Evolutionary conservation across 768 basidiomycete species (phyloP), one percentile per base, ranked within the genome.

Genomic region (Serendipita vermifera): DNA sequence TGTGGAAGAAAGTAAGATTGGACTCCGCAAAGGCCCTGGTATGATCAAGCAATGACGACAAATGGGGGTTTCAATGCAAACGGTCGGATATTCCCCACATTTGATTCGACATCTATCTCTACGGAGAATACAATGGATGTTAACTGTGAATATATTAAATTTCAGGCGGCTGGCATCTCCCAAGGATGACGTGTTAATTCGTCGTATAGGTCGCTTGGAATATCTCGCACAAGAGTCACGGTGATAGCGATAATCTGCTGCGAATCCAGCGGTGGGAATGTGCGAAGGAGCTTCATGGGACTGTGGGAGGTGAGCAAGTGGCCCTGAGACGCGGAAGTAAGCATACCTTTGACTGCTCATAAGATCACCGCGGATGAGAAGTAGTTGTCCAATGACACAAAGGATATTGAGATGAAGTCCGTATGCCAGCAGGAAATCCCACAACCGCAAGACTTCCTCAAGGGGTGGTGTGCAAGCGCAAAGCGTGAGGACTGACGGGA

Each of bases 401-500:
- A 99, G 74, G 9, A 99, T 85, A 64, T 99, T 99, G 17, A 99
- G 75, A 64, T 98, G 96, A 22, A 93, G 87, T 13, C 96, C 96
- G 64, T 93, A 98, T 3, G 94, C 90, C 26, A 99, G 76, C 6
- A 99, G 76, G 66, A 98, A 99, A 68, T 99, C 96, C 94, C 96
- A 99, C 55, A 99, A 72, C 61, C 83, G 83, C 27, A 99, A 75
- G 24, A 97, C 94, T 71, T 98, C 87, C 65, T 92, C 87, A 7
- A 99, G 74, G 0, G 96, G 96, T 3, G 93, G 94, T 9, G 94
- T 99, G 64, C 93, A 93, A 4, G 94, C 96, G 67, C 92, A 98
- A 32, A 98, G 70, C 0, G 96, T 99, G 59, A 99, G 75, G 33
- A 97, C 81, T 59, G 96, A 96, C 40, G 96, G 90, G 66, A 99